Percentiles rank a stretch among this genome's conserved stretches.
Conservation (phyloP, 306 rosid species). For the Quercus mongolica region DNA sequence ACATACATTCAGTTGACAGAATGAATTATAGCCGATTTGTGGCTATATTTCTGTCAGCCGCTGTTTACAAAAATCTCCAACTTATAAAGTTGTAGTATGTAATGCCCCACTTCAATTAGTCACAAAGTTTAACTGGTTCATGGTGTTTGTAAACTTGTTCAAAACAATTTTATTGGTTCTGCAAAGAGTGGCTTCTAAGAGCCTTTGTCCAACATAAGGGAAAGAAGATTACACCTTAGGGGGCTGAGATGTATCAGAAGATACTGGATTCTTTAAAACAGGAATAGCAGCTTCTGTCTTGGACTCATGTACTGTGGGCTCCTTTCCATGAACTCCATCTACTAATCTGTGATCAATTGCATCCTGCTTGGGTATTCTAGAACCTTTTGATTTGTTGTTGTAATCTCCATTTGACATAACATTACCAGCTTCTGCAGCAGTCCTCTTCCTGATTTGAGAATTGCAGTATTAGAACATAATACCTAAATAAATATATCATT, state of each 20-base stretch:
- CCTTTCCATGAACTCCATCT: conserved; percentile 31
- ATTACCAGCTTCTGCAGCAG: conserved; percentile 44
- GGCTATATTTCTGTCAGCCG: background rate
- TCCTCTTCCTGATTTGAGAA: conserved; percentile 67
- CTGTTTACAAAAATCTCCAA: background rate
- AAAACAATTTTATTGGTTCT: background rate
- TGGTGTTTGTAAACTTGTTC: background rate
- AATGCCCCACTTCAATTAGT: background rate
- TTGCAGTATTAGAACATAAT: conserved; percentile 17
- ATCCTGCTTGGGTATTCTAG: conserved; percentile 39
- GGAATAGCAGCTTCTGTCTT: conserved; percentile 37
- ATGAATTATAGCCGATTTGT: background rate
- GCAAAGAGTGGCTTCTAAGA: conserved; percentile 1
- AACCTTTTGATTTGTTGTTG: conserved; percentile 42
- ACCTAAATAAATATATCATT: background rate
- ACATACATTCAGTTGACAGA: background rate
- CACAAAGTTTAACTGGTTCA: background rate
- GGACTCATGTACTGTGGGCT: conserved; percentile 28
- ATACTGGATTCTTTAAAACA: conserved; percentile 31
- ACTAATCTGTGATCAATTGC: conserved; percentile 27
- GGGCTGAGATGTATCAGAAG: conserved; percentile 38
- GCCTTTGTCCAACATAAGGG: conserved; percentile 7
- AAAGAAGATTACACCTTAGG: conserved; percentile 44
- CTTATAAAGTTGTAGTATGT: background rate
- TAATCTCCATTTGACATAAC: conserved; percentile 48